Percentiles rank a stretch among this genome's conserved stretches.
Conservation (phyloP, 1,284 basidiomycete genomes). For the Ceratobasidium sp. region DNA sequence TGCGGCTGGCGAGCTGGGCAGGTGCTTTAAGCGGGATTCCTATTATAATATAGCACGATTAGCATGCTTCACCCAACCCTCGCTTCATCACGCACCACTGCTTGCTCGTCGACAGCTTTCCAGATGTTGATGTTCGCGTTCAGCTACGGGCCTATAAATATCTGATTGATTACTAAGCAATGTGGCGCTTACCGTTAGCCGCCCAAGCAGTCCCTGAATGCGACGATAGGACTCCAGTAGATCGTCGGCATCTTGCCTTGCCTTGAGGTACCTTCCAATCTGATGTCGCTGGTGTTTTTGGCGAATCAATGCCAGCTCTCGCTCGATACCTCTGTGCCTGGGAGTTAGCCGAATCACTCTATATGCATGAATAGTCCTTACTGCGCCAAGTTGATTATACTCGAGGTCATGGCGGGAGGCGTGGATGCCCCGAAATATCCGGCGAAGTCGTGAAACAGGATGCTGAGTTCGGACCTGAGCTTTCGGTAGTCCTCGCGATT, state of each 20-base stretch:
- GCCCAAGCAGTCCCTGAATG: neutral
- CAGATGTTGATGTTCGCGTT: constrained; percentile 8
- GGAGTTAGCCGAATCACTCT: neutral
- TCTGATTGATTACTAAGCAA: neutral
- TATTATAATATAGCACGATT: neutral
- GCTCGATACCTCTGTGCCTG: constrained; percentile 17
- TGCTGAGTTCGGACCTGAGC: neutral
- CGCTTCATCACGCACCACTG: neutral
- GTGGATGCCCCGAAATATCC: neutral
- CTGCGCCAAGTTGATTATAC: neutral
- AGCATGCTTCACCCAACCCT: neutral
- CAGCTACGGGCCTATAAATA: neutral
- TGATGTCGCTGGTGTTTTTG: neutral
- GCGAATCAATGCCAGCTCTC: neutral
- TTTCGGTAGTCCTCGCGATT: constrained; percentile 2
- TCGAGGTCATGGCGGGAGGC: too few relatives aligned
- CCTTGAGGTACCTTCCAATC: neutral
- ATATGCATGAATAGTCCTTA: neutral
- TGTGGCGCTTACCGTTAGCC: neutral
- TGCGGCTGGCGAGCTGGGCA: neutral
- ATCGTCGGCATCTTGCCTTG: neutral
- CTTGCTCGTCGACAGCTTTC: constrained; percentile 6
- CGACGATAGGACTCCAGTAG: constrained; percentile 8
- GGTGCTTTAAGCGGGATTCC: neutral
- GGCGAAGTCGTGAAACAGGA: neutral